phyloP scores from a whole-genome alignment of 306 rosid genomes.

The Adenanthera pavonina region DNA sequence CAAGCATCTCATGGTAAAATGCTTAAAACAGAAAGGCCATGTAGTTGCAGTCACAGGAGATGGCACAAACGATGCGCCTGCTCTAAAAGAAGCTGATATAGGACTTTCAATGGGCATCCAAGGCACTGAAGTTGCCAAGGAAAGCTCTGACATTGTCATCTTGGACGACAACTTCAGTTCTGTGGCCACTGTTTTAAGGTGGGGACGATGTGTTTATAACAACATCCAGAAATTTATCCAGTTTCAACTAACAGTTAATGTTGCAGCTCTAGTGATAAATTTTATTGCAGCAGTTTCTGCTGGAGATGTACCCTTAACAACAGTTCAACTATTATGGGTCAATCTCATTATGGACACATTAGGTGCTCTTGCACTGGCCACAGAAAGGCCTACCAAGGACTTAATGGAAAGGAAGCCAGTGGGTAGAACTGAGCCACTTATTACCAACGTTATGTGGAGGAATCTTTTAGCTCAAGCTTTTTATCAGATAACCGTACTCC shows the following conservation, averaged over 20 bases:
- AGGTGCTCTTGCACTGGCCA: constrained; percentile 92
- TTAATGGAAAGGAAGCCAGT: constrained; percentile 73
- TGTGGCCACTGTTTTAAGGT: constrained; percentile 78
- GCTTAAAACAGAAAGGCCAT: constrained; percentile 46
- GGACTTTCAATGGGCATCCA: constrained; percentile 96
- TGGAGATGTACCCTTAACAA: constrained; percentile 83
- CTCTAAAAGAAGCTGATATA: constrained; percentile 86
- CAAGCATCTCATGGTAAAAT: constrained; percentile 86
- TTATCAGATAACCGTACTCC: constrained; percentile 70
- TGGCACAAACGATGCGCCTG: constrained; percentile 3
- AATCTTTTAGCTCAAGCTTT: constrained; percentile 78
- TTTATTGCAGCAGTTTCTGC: constrained; percentile 90
- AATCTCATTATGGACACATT: constrained; percentile 91
- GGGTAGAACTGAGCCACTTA: constrained; percentile 83
- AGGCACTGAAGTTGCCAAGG: constrained; percentile 94
- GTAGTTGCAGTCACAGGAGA: too few relatives aligned
- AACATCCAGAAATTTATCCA: constrained; percentile 37
- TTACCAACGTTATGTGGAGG: constrained; percentile 91
- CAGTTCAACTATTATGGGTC: constrained; percentile 88
- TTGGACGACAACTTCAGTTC: constrained; percentile 83
- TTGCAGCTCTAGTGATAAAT: constrained; percentile 88
- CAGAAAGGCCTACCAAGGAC: constrained; percentile 84
- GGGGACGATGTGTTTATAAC: constrained; percentile 92
- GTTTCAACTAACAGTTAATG: constrained; percentile 84
- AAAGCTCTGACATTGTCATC: constrained; percentile 88